Conservation (phyloP, 2,329 filamentous ascomycete species). For the Aspergillus latus region DNA sequence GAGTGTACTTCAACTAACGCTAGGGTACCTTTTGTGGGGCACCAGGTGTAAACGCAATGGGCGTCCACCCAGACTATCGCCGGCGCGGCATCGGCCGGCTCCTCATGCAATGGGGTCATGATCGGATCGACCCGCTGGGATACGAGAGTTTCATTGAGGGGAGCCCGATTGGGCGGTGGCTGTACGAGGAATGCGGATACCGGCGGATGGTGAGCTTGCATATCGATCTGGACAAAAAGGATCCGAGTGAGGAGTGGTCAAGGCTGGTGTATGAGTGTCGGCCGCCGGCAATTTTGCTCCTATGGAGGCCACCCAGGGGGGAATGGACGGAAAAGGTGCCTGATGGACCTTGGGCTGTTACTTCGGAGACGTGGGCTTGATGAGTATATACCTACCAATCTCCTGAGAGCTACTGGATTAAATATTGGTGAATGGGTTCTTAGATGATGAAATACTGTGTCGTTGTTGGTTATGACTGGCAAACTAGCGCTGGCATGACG, state of each 20-base stretch:
- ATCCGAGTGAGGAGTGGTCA: conserved; percentile 22
- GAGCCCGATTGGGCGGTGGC: conserved; percentile 16
- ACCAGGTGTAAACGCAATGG: conserved; percentile 17
- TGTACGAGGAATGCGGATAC: conserved; percentile 21
- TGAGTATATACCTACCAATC: too few species aligned
- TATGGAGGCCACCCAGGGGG: conserved; percentile 20
- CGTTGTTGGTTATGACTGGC: too few species aligned
- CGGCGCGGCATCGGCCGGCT: conserved; percentile 18
- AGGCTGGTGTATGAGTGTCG: conserved; percentile 18
- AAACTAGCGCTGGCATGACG: too few species aligned
- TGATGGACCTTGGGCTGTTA: conserved; percentile 20
- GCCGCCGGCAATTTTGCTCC: conserved; percentile 18
- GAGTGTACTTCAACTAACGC: too few species aligned
- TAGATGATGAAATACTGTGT: too few species aligned
- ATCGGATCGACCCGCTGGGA: conserved; percentile 17
- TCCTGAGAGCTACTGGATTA: too few species aligned
- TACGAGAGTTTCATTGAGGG: conserved; percentile 22
- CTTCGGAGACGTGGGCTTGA: too few species aligned
- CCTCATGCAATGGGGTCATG: conserved; percentile 21
- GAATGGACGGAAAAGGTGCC: conserved; percentile 20
- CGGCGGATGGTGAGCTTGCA: conserved; percentile 15
- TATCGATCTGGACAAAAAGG: conserved; percentile 16
- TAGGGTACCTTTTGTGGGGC: too few species aligned
- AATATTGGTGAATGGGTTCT: too few species aligned
- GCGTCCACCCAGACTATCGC: conserved; percentile 19